Conservation (phyloP, 2,329 filamentous ascomycete species). For the Trichoderma pleuroti region DNA sequence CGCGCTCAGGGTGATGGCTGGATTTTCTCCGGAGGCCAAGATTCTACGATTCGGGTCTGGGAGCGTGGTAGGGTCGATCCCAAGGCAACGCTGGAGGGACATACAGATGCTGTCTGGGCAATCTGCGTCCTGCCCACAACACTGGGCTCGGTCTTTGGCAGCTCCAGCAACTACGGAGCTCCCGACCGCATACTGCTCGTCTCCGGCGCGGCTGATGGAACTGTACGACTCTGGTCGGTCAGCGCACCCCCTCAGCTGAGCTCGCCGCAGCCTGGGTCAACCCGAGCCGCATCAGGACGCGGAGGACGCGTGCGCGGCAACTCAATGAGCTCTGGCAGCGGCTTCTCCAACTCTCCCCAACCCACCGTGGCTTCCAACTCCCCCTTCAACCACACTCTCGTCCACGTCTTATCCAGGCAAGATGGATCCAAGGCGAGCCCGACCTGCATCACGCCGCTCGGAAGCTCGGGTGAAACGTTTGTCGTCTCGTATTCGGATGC, state of each 20-base stretch:
- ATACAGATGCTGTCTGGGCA: slow-evolving; percentile 94
- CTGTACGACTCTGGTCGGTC: slow-evolving; percentile 90
- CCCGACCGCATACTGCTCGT: slow-evolving; percentile 85
- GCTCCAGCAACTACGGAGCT: slow-evolving; percentile 68
- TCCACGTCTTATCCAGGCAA: slow-evolving; percentile 76
- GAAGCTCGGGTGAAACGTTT: slow-evolving; percentile 77
- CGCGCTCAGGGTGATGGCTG: slow-evolving; percentile 89
- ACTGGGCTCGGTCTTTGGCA: slow-evolving; percentile 75
- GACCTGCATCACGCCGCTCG: slow-evolving; percentile 90
- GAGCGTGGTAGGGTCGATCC: slow-evolving; percentile 91
- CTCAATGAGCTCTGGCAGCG: slow-evolving; percentile 90
- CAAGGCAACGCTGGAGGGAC: slow-evolving; percentile 89
- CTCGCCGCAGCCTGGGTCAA: slow-evolving; percentile 68
- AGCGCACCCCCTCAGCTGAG: slow-evolving; percentile 83
- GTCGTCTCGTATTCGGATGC: slow-evolving; percentile 92
- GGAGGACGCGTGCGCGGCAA: slow-evolving; percentile 81
- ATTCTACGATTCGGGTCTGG: slow-evolving; percentile 91
- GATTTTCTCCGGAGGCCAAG: slow-evolving; percentile 97
- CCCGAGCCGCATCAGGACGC: slow-evolving; percentile 53
- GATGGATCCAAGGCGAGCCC: slow-evolving; percentile 68
- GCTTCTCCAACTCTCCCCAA: slow-evolving; percentile 85
- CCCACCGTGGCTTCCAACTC: slow-evolving; percentile 80
- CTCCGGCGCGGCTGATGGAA: slow-evolving; percentile 86
- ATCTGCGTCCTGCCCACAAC: slow-evolving; percentile 88
- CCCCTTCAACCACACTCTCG: slow-evolving; percentile 81